These are phyloP conservation scores for Wolfiporia cocos DNA, from an alignment of 1,284 basidiomycete species.

Conservation along the genomic window DNA sequence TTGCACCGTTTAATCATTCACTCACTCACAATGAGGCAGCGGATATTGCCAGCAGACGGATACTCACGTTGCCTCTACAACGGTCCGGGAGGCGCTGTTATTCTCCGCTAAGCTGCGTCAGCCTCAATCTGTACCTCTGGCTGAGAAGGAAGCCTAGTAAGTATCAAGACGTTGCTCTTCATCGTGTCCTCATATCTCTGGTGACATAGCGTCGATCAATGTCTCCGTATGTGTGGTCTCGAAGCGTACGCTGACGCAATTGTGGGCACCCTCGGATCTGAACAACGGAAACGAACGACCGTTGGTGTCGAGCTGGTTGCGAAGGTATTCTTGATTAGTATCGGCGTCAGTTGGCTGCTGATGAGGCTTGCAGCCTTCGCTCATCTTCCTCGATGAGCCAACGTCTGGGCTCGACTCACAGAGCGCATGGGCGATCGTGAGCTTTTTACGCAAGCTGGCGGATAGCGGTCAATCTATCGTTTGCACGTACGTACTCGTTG, in stretches of 20 bases:
- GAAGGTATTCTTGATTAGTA: too few species aligned
- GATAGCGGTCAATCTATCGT: constrained; percentile 75
- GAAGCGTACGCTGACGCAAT: constrained; percentile 65
- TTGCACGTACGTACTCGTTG: constrained; percentile 38
- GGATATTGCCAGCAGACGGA: constrained; percentile 82
- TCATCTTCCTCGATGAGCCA: constrained; percentile 79
- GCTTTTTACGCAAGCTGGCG: constrained; percentile 71
- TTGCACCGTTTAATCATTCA: neutral
- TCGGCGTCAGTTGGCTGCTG: too few species aligned
- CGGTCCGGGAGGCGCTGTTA: constrained; percentile 76
- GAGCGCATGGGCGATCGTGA: constrained; percentile 80
- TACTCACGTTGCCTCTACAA: constrained; percentile 60
- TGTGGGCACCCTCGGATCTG: constrained; percentile 68
- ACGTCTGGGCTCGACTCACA: constrained; percentile 86
- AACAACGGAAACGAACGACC: constrained; percentile 72
- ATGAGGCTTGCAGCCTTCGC: constrained; percentile 39
- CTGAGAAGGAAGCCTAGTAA: constrained; percentile 76
- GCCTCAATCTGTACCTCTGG: constrained; percentile 52
- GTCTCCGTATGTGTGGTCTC: constrained; percentile 74
- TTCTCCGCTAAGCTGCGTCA: constrained; percentile 83
- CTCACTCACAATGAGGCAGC: constrained; percentile 20
- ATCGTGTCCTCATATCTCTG: neutral
- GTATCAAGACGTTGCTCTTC: constrained; percentile 16
- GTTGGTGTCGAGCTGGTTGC: constrained; percentile 80
- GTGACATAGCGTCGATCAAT: constrained; percentile 57